Percentiles rank a stretch among this genome's conserved stretches.
Conservation (phyloP, 23 red algal genomes). For the Pyropia yezoensis region DNA sequence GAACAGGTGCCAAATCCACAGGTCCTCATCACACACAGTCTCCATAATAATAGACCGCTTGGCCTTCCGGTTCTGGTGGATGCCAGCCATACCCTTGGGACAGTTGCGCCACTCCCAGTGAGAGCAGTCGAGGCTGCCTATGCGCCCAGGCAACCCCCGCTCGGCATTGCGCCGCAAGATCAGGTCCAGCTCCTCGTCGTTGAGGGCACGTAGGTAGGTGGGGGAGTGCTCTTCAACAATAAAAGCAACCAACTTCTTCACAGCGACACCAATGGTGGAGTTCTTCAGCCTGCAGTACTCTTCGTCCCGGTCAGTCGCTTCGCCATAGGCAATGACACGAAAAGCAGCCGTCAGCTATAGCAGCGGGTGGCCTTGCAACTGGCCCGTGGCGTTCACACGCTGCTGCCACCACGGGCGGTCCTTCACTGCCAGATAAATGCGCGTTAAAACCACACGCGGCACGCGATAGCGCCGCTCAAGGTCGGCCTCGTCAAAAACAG, state of each 20-base stretch:
- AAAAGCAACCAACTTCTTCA: conserved; percentile 9
- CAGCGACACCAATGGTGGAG: conserved; percentile 7
- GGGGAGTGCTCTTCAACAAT: conserved; percentile 13
- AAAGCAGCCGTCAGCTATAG: too few species aligned
- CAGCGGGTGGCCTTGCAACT: too few species aligned
- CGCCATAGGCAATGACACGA: too few species aligned
- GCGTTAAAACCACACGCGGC: too few species aligned
- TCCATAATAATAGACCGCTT: conserved; percentile 14
- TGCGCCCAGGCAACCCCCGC: conserved; percentile 8
- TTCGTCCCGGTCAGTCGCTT: conserved; percentile 13
- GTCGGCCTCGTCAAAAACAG: too few species aligned
- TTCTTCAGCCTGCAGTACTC: conserved; percentile 7
- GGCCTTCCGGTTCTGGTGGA: conserved; percentile 9
- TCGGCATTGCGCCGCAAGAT: neutral
- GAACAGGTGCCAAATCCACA: conserved; percentile 35
- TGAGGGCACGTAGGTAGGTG: conserved; percentile 11
- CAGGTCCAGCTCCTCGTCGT: neutral
- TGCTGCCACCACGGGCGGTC: too few species aligned
- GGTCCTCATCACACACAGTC: conserved; percentile 11
- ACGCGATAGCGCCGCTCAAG: too few species aligned
- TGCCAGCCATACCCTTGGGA: conserved; percentile 5
- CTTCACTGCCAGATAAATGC: too few species aligned
- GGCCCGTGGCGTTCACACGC: too few species aligned
- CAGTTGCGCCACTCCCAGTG: conserved; percentile 26
- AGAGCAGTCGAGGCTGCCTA: conserved; percentile 21